phyloP scores from a whole-genome alignment of 108 stramenopile species.

The Mayamaea pseudoterrestris region DNA sequence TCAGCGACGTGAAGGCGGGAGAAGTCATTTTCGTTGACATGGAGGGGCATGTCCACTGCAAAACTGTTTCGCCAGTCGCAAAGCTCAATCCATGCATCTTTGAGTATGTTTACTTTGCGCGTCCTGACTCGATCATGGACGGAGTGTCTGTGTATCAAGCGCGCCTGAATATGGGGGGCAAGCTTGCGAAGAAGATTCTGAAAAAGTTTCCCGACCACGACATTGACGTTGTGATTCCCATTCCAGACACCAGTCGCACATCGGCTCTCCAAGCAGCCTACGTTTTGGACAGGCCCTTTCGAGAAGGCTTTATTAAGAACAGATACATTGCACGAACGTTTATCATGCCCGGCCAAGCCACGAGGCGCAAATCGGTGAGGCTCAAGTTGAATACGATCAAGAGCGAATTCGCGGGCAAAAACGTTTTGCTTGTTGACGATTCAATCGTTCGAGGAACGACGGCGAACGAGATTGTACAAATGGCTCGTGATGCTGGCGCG shows the following conservation, averaged over 20 bases:
- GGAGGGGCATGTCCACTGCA: conserved; percentile 66
- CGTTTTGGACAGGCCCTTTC: conserved; percentile 73
- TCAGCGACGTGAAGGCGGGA: conserved; percentile 84
- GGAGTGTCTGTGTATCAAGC: conserved; percentile 94
- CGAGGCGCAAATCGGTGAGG: conserved; percentile 91
- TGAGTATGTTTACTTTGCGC: conserved; percentile 99
- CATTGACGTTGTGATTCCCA: conserved; percentile 97
- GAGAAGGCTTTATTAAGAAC: conserved; percentile 99
- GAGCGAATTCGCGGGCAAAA: conserved; percentile 77
- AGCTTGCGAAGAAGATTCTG: conserved; percentile 80
- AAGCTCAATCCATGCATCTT: conserved; percentile 89
- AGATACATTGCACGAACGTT: conserved; percentile 98
- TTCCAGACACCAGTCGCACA: conserved; percentile 95
- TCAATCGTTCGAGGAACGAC: conserved; percentile 97
- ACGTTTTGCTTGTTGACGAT: conserved; percentile 95
- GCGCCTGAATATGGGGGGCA: conserved; percentile 94
- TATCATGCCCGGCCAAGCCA: conserved; percentile 98
- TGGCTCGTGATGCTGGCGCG: conserved; percentile 98
- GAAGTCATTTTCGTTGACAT: conserved; percentile 88
- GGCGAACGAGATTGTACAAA: conserved; percentile 91
- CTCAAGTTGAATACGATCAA: conserved; percentile 98
- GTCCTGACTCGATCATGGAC: conserved; percentile 98
- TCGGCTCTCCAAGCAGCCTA: conserved; percentile 91
- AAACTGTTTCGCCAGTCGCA: conserved; percentile 9
- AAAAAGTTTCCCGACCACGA: conserved; percentile 82